These are phyloP conservation scores for Trichomonas gallinae DNA, from an alignment of 208 protist genomes.

Conservation along the genomic window DNA sequence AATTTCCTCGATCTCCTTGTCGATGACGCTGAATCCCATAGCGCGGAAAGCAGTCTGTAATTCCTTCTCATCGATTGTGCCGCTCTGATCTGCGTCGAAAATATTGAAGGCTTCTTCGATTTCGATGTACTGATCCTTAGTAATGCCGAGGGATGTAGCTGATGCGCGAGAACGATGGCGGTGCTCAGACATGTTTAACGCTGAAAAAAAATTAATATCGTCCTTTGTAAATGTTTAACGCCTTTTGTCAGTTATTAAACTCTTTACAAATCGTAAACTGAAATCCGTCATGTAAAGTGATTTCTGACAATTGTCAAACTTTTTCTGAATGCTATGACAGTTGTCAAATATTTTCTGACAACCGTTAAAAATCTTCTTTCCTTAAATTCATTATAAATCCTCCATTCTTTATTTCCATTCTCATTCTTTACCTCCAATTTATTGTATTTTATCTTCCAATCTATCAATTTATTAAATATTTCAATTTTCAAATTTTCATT, in stretches of 20 bases:
- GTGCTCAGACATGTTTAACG: neutral
- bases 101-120: neutral
- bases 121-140: neutral
- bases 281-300: too few species aligned
- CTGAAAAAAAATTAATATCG: neutral
- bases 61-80: neutral
- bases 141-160: neutral
- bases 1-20: neutral
- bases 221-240: neutral
- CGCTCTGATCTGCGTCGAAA: neutral
- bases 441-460: too few species aligned
- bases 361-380: too few species aligned
- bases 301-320: too few species aligned
- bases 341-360: too few species aligned
- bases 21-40: neutral
- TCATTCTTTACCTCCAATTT: too few species aligned
- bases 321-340: too few species aligned
- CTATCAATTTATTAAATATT: too few species aligned
- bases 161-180: neutral
- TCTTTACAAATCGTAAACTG: too few species aligned
- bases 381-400: too few species aligned
- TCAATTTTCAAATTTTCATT: too few species aligned
- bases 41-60: neutral
- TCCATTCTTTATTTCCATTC: too few species aligned
- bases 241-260: neutral